Percentiles rank a stretch among this genome's conserved stretches.
Conservation (phyloP, 2,329 filamentous ascomycete species). For the Sclerotinia subarctica region DNA sequence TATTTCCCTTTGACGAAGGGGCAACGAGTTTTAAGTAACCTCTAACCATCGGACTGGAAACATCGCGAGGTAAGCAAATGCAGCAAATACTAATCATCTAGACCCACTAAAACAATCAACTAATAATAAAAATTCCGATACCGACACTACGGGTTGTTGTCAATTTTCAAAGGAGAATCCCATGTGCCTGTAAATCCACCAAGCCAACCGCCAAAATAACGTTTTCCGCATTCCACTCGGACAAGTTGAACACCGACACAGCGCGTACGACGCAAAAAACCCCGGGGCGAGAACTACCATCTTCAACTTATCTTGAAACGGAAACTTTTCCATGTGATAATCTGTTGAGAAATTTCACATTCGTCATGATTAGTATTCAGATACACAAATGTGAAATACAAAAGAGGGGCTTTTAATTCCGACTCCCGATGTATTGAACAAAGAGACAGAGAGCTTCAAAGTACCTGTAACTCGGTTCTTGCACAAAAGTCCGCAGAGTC, state of each 20-base stretch:
- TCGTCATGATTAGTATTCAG: neutral
- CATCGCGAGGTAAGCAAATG: neutral
- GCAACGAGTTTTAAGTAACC: neutral
- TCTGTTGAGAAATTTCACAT: neutral
- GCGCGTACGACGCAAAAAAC: neutral
- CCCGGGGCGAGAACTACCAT: neutral
- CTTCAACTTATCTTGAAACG: neutral
- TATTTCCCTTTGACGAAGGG: neutral
- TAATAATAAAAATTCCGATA: neutral
- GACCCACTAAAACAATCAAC: neutral
- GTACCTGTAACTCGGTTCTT: neutral
- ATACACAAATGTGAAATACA: neutral
- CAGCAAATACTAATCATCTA: neutral
- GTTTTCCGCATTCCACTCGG: constrained; percentile 10
- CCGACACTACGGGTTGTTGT: neutral
- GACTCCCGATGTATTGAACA: neutral
- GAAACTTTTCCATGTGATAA: neutral
- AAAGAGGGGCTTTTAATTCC: too few species aligned
- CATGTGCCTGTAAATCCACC: neutral
- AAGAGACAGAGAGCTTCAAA: neutral
- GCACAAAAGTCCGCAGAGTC: neutral
- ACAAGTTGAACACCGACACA: constrained; percentile 10
- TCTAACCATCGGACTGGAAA: neutral
- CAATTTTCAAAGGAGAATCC: neutral
- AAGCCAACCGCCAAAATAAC: neutral